A percentile compares a stretch with the other conserved stretches of the same genome.
Evolutionary conservation across 257 asterid genomes (phyloP).

Genomic region (Capsicum baccatum): DNA sequence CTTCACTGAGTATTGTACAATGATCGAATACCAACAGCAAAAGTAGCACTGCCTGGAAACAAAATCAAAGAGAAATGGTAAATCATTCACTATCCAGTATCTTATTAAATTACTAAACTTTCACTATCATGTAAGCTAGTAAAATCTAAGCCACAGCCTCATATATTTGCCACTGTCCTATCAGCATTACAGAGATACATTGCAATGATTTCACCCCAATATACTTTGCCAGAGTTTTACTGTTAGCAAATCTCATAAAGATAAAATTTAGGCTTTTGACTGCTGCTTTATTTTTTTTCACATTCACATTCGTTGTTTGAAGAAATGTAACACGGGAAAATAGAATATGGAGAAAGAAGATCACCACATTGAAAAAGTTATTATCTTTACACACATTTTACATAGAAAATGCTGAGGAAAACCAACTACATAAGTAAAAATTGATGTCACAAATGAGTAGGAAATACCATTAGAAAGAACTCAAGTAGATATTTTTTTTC

Average conservation of each 20-base stretch:
- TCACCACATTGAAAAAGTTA: neutral
- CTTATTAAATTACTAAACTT: neutral
- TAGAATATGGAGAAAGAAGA: neutral
- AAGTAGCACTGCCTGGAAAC: slow-evolving; percentile 66
- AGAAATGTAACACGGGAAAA: neutral
- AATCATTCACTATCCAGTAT: neutral
- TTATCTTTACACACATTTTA: slow-evolving; percentile 11
- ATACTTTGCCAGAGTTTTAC: neutral
- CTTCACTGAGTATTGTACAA: slow-evolving; percentile 26
- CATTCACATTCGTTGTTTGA: neutral
- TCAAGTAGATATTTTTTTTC: neutral
- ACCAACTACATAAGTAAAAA: neutral
- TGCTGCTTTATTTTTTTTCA: neutral
- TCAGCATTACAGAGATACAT: neutral
- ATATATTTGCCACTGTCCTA: neutral
- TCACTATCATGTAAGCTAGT: slow-evolving; percentile 13
- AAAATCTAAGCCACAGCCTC: neutral
- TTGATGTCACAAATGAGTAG: neutral
- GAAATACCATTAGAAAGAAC: neutral
- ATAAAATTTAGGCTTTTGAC: neutral
- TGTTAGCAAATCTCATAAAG: neutral
- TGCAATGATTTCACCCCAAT: neutral
- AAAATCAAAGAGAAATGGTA: slow-evolving; percentile 30
- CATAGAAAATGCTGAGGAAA: neutral
- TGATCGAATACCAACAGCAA: slow-evolving; percentile 57